Percentiles rank a stretch among this genome's conserved stretches.
phyloP scores from a whole-genome alignment of 371 early-diverging fungal species.

The Aphelidium insulamus region DNA sequence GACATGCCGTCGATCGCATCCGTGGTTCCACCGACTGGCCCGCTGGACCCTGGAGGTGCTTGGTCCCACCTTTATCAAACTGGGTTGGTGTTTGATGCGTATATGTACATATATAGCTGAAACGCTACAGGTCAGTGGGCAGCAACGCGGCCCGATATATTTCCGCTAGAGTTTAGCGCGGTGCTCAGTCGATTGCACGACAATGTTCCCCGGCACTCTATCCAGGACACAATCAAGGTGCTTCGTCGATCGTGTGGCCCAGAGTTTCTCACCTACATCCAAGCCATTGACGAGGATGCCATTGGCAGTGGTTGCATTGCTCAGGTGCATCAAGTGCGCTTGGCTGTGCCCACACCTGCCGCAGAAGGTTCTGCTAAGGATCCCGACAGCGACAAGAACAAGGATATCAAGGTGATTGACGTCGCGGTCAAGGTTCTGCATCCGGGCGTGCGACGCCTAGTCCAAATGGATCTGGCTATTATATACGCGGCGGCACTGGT shows the following conservation, averaged over 20 bases:
- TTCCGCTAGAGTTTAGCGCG: conserved; percentile 49
- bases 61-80: conserved; percentile 83
- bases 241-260: conserved; percentile 38
- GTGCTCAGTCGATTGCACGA: conserved; percentile 62
- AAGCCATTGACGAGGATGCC: conserved; percentile 39
- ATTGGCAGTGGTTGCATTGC: conserved; percentile 91
- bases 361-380: conserved; percentile 4
- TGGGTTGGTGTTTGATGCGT: not conserved
- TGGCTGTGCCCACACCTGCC: conserved; percentile 24
- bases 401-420: conserved; percentile 18
- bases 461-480: conserved; percentile 55
- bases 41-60: conserved; percentile 67
- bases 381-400: conserved; percentile 2
- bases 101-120: conserved; percentile 19
- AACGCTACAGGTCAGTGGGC: conserved; percentile 98
- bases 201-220: conserved; percentile 50
- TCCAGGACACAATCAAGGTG: conserved; percentile 30
- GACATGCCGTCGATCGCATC: too few relatives aligned
- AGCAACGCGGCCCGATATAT: conserved; percentile 73
- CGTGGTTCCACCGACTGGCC: too few relatives aligned
- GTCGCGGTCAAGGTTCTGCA: conserved; percentile 89
- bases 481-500: conserved; percentile 42
- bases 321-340: conserved; percentile 66
- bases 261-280: conserved; percentile 36
- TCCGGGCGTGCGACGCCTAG: conserved; percentile 41